A percentile compares a stretch with the other conserved stretches of the same genome.
Conservation (phyloP, 140 eudicot genomes). For the Bidens hawaiensis region DNA sequence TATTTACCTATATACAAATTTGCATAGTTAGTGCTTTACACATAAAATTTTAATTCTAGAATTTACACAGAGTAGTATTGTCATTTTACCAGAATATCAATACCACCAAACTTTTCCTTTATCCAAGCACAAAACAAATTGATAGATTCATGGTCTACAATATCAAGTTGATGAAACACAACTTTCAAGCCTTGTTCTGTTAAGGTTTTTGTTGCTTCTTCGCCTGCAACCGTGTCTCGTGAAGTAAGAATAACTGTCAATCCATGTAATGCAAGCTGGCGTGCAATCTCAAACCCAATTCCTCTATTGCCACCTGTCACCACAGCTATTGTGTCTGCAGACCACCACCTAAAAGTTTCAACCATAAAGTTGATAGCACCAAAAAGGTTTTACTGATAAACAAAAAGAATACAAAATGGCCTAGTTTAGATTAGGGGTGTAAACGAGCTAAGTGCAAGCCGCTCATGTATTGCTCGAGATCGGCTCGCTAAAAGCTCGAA, state of each 20-base stretch:
- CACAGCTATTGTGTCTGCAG: constrained; percentile 70
- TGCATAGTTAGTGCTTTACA: background rate
- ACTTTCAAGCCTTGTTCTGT: constrained; percentile 72
- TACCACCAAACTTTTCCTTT: constrained; percentile 57
- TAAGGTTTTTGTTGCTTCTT: constrained; percentile 64
- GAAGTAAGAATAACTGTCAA: constrained; percentile 84
- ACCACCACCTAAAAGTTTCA: constrained; percentile 79
- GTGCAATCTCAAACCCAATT: constrained; percentile 91
- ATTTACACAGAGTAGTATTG: background rate
- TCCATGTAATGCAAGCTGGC: constrained; percentile 76
- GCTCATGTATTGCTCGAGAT: no score
- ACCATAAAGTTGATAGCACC: background rate
- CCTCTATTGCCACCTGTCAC: constrained; percentile 98
- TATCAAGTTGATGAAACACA: constrained; percentile 74
- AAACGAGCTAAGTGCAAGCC: no score
- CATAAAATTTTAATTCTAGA: background rate
- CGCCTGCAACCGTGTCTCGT: constrained; percentile 59
- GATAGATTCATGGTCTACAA: constrained; percentile 59
- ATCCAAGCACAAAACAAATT: constrained; percentile 55
- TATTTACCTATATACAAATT: constrained; percentile 63
- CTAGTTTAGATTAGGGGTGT: no score
- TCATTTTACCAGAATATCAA: constrained; percentile 70
- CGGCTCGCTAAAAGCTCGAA: no score
- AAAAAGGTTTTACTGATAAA: background rate
- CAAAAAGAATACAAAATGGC: background rate